Base-by-base conservation (phyloP, 208 protist genomes). In the Trypanosoma cruzi region DNA sequence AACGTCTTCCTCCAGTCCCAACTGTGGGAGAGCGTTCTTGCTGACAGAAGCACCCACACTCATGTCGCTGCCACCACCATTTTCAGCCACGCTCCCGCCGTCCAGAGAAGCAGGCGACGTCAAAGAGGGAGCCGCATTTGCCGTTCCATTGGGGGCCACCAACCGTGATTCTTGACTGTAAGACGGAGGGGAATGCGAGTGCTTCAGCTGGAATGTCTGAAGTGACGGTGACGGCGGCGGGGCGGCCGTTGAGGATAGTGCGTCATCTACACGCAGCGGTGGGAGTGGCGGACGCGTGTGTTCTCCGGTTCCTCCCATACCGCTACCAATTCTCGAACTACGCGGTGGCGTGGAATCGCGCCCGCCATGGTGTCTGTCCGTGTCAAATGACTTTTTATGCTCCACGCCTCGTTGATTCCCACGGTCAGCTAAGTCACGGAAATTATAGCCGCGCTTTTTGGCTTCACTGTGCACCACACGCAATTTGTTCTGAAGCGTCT, bases 401-500 rank as follows among this genome's bases (percentile, higher is more conserved):
- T 28, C 32, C 7, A 14, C 24, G 22, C 42, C 16, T 31, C 40
- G 31, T 14, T 7, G 24, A 22, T 4, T 20, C 49, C 62, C 49
- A 42, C 49, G 29, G 14, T 64, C 53, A 42, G 13, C 18, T 11
- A 31, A 13, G 3, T 52, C 56, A 14, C 34, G 32, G 11, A 56
- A 44, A 4, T 63, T 32, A 5, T 26, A 36, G 1, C 58, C 67
- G 2, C 56, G 44, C 24, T 24, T 34, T 29, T 29, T 53, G 16
- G 58, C 18, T 22, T 72, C 58, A 6, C 18, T 59, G 22, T 72
- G 37, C 24, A 72, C 26, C 18, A 58, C 24, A 28, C 49, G 58
- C 14, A 72, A 34, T 50, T 72, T 72, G 24, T 72, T 72, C 49
- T 72, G 67, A 13, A 72, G 49, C n/a, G 31, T 14, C 58, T 65